Conservation (phyloP, 1,139 yeast species). For the Lizanozyma gosingica region DNA sequence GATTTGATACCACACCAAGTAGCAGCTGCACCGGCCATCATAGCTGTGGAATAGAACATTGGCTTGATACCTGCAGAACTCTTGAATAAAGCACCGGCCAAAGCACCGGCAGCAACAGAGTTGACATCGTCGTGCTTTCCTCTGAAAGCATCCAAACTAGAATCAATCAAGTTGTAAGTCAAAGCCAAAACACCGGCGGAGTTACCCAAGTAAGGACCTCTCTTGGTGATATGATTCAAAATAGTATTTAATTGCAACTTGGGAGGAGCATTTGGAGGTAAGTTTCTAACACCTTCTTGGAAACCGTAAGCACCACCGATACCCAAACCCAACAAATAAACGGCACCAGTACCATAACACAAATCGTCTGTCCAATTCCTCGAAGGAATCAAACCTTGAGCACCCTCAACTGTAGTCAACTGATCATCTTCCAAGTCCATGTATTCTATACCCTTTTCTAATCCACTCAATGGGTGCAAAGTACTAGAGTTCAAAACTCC, state of each 20-base stretch:
- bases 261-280: conserved; percentile 66
- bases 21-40: conserved; percentile 87
- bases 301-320: conserved; percentile 85
- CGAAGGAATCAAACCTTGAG: conserved; percentile 85
- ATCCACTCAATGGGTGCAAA: conserved; percentile 91
- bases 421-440: conserved; percentile 83
- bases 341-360: conserved; percentile 96
- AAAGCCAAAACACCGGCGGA: conserved; percentile 91
- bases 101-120: conserved; percentile 81
- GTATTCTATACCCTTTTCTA: conserved; percentile 82
- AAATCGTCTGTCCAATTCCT: conserved; percentile 97
- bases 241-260: conserved; percentile 82
- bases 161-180: conserved; percentile 77
- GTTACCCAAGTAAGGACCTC: conserved; percentile 95
- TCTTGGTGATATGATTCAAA: conserved; percentile 83
- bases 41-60: conserved; percentile 77
- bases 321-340: conserved; percentile 66
- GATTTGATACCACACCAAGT: conserved; percentile 85
- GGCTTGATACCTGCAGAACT: conserved; percentile 80
- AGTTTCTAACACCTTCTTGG: conserved; percentile 70
- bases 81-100: conserved; percentile 88
- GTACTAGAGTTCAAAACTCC: conserved; percentile 61
- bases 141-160: conserved; percentile 68
- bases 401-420: conserved; percentile 67
- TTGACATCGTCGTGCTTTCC: conserved; percentile 84